A percentile compares a stretch with the other conserved stretches of the same genome.
phyloP scores from a whole-genome alignment of 352 stramenopile species.

The Phytophthora pistaciae region DNA sequence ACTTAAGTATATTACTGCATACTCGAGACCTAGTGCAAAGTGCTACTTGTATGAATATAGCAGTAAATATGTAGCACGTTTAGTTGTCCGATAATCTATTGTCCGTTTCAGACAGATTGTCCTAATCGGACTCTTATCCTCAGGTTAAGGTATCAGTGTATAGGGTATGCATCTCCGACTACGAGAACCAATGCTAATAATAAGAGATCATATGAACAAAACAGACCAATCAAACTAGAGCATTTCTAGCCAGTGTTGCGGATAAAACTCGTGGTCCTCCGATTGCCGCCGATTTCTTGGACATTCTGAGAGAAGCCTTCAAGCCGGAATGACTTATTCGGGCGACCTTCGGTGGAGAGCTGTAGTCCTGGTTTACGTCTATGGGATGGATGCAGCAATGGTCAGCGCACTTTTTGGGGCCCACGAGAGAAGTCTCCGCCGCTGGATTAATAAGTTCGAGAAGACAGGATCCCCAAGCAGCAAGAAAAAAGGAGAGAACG shows the following conservation, averaged over 20 bases:
- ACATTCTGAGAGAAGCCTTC: background rate
- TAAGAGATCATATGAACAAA: no score
- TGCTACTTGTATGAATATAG: no score
- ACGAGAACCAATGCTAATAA: no score
- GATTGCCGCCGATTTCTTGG: background rate
- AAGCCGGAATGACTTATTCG: constrained; percentile 12
- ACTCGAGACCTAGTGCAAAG: no score
- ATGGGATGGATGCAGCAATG: constrained; percentile 14
- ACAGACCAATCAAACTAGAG: background rate
- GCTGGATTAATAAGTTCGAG: constrained; percentile 20
- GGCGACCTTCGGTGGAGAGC: constrained; percentile 28
- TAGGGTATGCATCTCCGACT: no score
- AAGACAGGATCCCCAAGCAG: background rate
- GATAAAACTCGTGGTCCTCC: background rate
- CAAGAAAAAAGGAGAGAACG: background rate
- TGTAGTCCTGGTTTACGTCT: constrained; percentile 29
- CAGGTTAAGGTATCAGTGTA: no score
- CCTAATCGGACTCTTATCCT: no score
- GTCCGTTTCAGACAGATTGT: no score
- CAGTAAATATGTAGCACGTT: no score
- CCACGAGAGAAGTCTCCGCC: constrained; percentile 1
- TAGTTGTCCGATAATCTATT: no score
- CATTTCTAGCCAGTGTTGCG: background rate
- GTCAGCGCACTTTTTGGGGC: constrained; percentile 14
- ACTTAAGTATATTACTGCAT: no score